These are phyloP conservation scores for Salix viminalis DNA, from an alignment of 345 rosid genomes.

Conservation along the genomic window DNA sequence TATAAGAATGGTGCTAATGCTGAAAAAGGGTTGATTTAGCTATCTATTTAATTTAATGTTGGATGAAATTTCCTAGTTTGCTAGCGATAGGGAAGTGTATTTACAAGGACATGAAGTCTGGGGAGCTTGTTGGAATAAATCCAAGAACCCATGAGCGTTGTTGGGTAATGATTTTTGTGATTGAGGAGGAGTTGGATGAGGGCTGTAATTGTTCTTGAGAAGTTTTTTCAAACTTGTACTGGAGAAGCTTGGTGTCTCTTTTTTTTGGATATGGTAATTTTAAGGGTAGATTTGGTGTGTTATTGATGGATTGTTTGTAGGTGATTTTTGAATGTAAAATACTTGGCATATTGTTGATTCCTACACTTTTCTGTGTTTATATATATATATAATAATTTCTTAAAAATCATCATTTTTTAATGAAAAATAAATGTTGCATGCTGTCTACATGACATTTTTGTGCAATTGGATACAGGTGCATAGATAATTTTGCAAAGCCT, in stretches of 20 bases:
- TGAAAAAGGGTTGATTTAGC: background rate
- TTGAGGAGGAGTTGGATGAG: background rate
- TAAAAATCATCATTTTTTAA: background rate
- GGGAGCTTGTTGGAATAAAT: background rate
- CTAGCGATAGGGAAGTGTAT: background rate
- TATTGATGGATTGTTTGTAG: no score
- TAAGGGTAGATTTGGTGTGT: no score
- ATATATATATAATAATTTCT: background rate
- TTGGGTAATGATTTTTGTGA: background rate
- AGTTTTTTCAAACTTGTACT: no score
- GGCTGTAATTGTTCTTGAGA: background rate
- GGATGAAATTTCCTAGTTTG: background rate
- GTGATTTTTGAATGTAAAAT: no score
- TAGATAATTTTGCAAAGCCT: background rate
- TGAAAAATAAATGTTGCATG: background rate
- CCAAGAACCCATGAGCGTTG: background rate
- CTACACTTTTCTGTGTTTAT: background rate
- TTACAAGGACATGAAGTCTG: background rate
- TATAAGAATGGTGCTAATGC: background rate
- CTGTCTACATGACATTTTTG: background rate
- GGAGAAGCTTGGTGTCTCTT: no score
- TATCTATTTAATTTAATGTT: background rate
- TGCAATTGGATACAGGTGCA: background rate
- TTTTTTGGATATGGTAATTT: no score
- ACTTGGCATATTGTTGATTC: background rate